Conservation (phyloP, 2,329 filamentous ascomycete species). For the Ophiognomonia clavigignenti-juglandacearum region DNA sequence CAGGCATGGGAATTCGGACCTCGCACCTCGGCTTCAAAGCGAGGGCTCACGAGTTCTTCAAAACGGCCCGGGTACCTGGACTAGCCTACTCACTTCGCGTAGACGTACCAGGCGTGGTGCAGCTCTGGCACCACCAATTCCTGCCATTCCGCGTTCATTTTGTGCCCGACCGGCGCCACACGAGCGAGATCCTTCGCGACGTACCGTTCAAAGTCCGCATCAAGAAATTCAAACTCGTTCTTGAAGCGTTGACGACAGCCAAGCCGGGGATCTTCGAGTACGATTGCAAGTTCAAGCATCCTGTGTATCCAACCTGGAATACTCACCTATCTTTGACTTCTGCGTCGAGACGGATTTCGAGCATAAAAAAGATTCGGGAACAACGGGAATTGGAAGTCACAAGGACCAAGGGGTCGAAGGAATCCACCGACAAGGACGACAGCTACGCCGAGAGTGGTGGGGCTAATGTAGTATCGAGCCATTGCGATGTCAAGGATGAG, state of each 20-base stretch:
- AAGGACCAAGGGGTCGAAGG: too few species aligned
- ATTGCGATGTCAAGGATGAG: too few species aligned
- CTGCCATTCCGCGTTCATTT: constrained; percentile 21
- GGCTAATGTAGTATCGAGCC: too few species aligned
- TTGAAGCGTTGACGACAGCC: constrained; percentile 16
- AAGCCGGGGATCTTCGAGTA: constrained; percentile 10
- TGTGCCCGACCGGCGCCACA: constrained; percentile 13
- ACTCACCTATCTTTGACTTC: too few species aligned
- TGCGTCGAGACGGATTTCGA: too few species aligned
- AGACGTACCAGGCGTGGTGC: constrained; percentile 24
- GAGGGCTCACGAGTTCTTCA: constrained; percentile 27
- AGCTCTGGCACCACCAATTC: constrained; percentile 21
- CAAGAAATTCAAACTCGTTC: constrained; percentile 12
- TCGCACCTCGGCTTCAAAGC: constrained; percentile 27
- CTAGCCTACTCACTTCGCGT: constrained; percentile 24
- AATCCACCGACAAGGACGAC: too few species aligned
- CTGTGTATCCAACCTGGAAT: too few species aligned
- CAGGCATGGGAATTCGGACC: constrained; percentile 25
- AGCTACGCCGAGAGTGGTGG: too few species aligned
- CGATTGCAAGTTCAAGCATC: neutral
- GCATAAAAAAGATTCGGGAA: too few species aligned
- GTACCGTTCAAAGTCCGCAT: constrained; percentile 16
- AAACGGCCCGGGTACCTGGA: constrained; percentile 27
- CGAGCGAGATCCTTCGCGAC: constrained; percentile 15
- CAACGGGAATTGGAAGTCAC: too few species aligned